A percentile compares a stretch with the other conserved stretches of the same genome.
Evolutionary conservation across 306 rosid species (phyloP).

Genomic region (Cicer yamashitae): DNA sequence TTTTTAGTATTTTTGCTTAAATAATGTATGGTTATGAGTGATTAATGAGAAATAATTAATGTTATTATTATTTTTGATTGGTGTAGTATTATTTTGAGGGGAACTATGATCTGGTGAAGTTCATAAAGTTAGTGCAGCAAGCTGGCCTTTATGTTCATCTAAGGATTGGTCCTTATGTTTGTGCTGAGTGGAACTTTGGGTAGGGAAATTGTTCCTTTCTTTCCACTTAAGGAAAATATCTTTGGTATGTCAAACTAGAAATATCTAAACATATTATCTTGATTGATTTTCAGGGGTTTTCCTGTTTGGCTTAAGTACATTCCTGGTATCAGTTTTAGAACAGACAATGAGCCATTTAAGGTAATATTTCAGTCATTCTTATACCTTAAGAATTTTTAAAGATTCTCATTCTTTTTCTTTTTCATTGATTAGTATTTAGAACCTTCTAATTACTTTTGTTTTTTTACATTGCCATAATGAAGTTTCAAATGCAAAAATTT

Average conservation of each 20-base stretch:
- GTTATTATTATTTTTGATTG: conserved; percentile 1
- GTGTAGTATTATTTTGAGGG: conserved; percentile 90
- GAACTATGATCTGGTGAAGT: conserved; percentile 92
- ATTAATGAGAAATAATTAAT: conserved; percentile 7
- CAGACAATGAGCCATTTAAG: conserved; percentile 94
- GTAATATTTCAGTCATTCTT: conserved; percentile 49
- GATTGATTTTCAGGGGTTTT: conserved; percentile 73
- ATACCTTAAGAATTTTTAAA: conserved; percentile 5
- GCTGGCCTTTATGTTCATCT: conserved; percentile 92
- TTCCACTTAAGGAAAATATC: background rate
- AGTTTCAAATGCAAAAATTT: conserved; percentile 88
- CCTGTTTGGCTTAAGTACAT: conserved; percentile 99
- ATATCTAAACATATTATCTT: conserved; percentile 26
- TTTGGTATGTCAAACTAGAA: conserved; percentile 34
- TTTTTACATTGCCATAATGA: conserved; percentile 44
- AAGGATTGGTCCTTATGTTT: conserved; percentile 98
- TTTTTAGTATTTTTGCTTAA: conserved; percentile 28
- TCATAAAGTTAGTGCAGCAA: conserved; percentile 85
- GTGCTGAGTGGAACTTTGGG: conserved; percentile 99
- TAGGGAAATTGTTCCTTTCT: conserved; percentile 46
- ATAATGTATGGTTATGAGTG: conserved; percentile 25
- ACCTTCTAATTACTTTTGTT: conserved; percentile 35
- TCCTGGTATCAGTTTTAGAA: conserved; percentile 91
- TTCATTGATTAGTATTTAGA: conserved; percentile 18
- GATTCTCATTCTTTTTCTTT: conserved; percentile 6